Base-by-base conservation (phyloP, 1,284 basidiomycete genomes). In the Phenoliferia sp. region DNA sequence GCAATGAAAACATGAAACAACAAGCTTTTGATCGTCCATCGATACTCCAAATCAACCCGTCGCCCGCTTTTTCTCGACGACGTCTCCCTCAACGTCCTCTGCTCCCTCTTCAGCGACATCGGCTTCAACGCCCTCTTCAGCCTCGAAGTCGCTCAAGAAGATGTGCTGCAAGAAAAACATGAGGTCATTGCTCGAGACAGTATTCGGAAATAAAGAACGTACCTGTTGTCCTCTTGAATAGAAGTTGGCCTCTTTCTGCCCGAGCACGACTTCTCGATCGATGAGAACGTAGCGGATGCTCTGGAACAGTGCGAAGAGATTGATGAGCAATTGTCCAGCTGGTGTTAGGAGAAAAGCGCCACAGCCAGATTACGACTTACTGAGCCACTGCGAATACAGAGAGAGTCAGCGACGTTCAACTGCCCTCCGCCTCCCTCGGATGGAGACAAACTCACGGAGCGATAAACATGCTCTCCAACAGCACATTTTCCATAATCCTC, bases 381-480 rank as follows among this genome's bases (percentile, higher is more conserved):
- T 48, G 50, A 12, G n/a, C n/a, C 50, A 54, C n/a, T 54, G 50
- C 50, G 15, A 54, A 15, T 54, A 9, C 10, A 35, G 63, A n/a
- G 39, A 44, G 12, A 22, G 39, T 44, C 39, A 44, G 39, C 39
- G 12, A 22, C 39, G 39, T 12, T 22, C 12, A 44, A 44, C 12
- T 12, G 22, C 12, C 12, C 12, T 12, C 39, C 39, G 22, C 12
- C 12, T 12, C 12, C 39, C 39, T 44, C 12, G 33, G 56, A 34
- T 55, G 9, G 17, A 35, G n/a, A 56, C 29, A 50, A 2, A 87
- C 91, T 86, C 79, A 94, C 91, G 81, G 82, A 7, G 80, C 77
- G 81, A 94, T 91, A 77, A 90, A 94, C 91, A 95, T 94, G 0
- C 90, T 83, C 65, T 95, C 91, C 62, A 92, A 79, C 52, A 93